Conservation (phyloP, 2,329 filamentous ascomycete genomes). For the Colletotrichum limetticola region DNA sequence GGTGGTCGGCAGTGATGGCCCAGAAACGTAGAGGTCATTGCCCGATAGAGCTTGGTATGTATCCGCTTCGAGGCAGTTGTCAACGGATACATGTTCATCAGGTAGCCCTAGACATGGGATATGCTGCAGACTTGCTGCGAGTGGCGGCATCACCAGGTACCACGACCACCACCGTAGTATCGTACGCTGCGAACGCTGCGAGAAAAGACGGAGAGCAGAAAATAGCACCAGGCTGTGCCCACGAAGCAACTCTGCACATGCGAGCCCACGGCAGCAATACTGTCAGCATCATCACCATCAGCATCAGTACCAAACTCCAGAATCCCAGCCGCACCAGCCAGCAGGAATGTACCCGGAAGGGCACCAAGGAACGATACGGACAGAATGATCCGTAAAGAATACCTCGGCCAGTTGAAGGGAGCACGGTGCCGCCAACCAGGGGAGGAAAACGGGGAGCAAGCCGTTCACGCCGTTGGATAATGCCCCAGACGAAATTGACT, state of each 20-base stretch:
- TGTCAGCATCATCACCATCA: not conserved
- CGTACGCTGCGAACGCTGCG: not conserved
- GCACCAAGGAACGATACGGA: constrained; percentile 3
- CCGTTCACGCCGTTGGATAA: constrained; percentile 24
- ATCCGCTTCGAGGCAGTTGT: constrained; percentile 21
- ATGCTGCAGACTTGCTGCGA: constrained; percentile 24
- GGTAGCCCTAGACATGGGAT: constrained; percentile 20
- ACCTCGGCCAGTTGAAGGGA: constrained; percentile 6
- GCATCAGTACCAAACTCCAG: not conserved
- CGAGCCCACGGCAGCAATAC: not conserved
- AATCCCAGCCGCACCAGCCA: not conserved
- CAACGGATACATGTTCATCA: constrained; percentile 5
- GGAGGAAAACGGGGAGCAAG: constrained; percentile 1
- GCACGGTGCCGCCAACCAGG: constrained; percentile 2
- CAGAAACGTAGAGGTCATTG: constrained; percentile 15
- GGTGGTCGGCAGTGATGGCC: constrained; percentile 25
- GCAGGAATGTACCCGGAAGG: not conserved
- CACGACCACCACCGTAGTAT: not conserved
- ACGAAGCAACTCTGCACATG: constrained; percentile 9
- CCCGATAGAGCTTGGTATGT: constrained; percentile 23
- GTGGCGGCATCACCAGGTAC: constrained; percentile 2
- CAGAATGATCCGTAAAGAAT: not conserved
- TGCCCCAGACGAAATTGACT: not conserved
- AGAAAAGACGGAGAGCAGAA: not conserved
- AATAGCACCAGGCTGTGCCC: not conserved